Evolutionary conservation across 2,329 filamentous ascomycete species (phyloP).

Genomic region (Alternaria consortialis): DNA sequence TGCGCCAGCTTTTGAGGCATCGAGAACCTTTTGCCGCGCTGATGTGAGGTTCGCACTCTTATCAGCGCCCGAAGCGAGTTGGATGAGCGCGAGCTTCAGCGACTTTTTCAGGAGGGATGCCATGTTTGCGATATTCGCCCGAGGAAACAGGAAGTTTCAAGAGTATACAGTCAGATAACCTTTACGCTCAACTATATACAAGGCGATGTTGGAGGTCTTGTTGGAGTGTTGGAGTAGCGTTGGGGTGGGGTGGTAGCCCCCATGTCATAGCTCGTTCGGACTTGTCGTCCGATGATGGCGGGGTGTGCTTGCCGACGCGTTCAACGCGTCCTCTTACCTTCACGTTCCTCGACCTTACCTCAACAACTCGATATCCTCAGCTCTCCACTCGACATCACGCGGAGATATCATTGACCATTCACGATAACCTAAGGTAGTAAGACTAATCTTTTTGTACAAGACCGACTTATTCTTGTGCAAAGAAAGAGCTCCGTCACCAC

Average conservation of each 20-base stretch:
- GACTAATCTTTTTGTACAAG: not conserved
- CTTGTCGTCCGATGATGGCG: constrained; percentile 9
- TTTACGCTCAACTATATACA: not conserved
- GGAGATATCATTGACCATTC: no score
- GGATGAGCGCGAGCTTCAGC: constrained; percentile 51
- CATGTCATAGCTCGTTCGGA: constrained; percentile 13
- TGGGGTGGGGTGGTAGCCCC: constrained; percentile 15
- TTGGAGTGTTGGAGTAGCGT: constrained; percentile 14
- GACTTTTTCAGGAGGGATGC: constrained; percentile 48
- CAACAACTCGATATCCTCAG: not conserved
- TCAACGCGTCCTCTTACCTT: not conserved
- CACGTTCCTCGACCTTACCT: not conserved
- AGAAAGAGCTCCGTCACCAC: no score
- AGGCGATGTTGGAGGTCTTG: not conserved
- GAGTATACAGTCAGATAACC: not conserved
- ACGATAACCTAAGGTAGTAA: no score
- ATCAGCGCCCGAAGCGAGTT: constrained; percentile 69
- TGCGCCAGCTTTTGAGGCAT: constrained; percentile 78
- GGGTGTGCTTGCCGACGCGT: constrained; percentile 10
- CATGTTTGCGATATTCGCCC: constrained; percentile 21
- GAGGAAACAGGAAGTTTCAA: not conserved
- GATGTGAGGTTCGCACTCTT: constrained; percentile 84
- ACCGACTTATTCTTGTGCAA: not conserved
- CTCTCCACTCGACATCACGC: not conserved
- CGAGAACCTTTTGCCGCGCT: constrained; percentile 82